Base-by-base conservation (phyloP, 441 rosid species). In the Syzygium syzygioides region DNA sequence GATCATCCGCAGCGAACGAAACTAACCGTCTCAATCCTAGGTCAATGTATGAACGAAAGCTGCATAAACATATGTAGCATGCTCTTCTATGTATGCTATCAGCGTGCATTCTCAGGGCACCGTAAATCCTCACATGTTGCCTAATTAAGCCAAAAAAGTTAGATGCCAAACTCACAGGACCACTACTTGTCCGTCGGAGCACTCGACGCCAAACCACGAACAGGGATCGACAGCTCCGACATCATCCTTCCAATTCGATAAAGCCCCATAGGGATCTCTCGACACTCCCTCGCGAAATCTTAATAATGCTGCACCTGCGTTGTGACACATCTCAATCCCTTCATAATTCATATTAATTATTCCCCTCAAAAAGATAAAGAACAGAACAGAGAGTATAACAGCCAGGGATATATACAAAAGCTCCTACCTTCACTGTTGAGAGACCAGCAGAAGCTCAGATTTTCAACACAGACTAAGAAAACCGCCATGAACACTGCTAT, bases 121-220 rank as follows among this genome's bases (percentile, higher is more conserved):
- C 26, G 53, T 18, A 76, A 76, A 76, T 76, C 84, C 84, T 41
- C 84, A 76, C 84, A 76, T 23, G 53, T 76, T 76, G 84, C 53
- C 53, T 62, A 34, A 34, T 34, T 34, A 41, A 66, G 32, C 41
- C 50, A 20, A 55, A 62, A 15, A 79, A 57, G n/a, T 30, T 37
- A 87, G 20, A 85, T 45, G 37, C 18, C 17, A 13, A 41, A 93
- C 99, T 94, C 91, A 97, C 99, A 97, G 91, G 94, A 87, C 85
- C 79, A 93, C 93, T 5, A 97, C 97, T 90, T 91, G 94, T 71
- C 96, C 96, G 87, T 94, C 64, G 66, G 94, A 95, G 92, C 99
- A 98, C 62, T 90, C 94, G 10, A 98, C 94, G n/a, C 98, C 99
- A 45, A 92, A 95, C 99, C 99, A 96, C 32, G 92, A 94, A 92